phyloP scores from a whole-genome alignment of 2,329 filamentous ascomycete species.

The Dothidotthia symphoricarpi region DNA sequence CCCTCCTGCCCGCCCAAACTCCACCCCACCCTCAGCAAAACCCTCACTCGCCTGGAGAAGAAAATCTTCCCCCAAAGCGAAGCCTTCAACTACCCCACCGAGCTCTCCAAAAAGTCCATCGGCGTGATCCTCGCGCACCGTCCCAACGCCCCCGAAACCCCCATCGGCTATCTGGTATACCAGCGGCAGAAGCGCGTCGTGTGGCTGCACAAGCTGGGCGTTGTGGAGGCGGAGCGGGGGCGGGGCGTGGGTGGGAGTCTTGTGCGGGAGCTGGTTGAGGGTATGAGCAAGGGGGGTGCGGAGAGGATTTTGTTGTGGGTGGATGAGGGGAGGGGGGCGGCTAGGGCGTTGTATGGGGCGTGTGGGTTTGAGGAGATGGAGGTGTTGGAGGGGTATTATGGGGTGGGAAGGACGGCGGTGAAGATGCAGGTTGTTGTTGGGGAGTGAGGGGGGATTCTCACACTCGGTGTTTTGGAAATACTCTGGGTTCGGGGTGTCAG shows the following conservation, averaged over 20 bases:
- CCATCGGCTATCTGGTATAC: conserved; percentile 44
- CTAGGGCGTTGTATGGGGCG: conserved; percentile 47
- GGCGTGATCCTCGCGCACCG: conserved; percentile 39
- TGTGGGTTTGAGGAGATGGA: conserved; percentile 50
- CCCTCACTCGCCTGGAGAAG: conserved; percentile 40
- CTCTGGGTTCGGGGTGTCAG: too few species aligned
- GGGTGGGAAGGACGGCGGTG: conserved; percentile 47
- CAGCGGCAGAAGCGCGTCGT: conserved; percentile 34
- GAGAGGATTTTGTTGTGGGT: conserved; percentile 53
- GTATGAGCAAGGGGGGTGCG: conserved; percentile 49
- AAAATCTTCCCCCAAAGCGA: conserved; percentile 54
- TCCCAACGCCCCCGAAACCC: too few species aligned
- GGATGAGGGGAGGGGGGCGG: conserved; percentile 48
- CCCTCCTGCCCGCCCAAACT: too few species aligned
- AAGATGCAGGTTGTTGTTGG: conserved; percentile 27
- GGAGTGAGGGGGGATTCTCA: conserved; percentile 16
- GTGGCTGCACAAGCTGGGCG: conserved; percentile 55
- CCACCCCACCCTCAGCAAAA: too few species aligned
- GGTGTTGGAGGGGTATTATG: conserved; percentile 52
- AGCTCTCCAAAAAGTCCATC: conserved; percentile 52
- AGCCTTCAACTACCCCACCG: conserved; percentile 49
- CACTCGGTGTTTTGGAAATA: too few species aligned
- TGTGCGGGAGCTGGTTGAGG: conserved; percentile 45
- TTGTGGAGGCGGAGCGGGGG: conserved; percentile 47
- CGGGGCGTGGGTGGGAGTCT: conserved; percentile 50